Evolutionary conservation across 345 rosid genomes (phyloP).

Genomic region (Rhodamnia argentea): DNA sequence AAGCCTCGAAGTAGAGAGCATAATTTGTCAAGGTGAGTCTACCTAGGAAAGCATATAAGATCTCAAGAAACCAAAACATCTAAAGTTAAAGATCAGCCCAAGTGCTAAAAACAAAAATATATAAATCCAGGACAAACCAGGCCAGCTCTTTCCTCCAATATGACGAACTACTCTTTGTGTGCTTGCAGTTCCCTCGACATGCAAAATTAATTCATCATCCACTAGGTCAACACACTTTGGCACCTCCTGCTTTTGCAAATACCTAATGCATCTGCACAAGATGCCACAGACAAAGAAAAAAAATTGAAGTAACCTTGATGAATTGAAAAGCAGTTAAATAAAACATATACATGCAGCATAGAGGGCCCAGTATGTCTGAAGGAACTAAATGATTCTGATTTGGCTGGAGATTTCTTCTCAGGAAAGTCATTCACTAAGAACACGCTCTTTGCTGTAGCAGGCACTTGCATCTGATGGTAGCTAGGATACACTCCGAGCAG

Average conservation of each 20-base stretch:
- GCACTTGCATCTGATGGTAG: background rate
- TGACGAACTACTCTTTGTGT: conserved; percentile 82
- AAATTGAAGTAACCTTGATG: background rate
- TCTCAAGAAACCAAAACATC: background rate
- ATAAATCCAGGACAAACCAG: conserved; percentile 32
- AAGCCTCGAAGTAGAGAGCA: conserved; percentile 90
- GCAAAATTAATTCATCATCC: conserved; percentile 77
- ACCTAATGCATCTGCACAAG: conserved; percentile 46
- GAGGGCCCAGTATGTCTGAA: background rate
- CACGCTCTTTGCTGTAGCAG: background rate
- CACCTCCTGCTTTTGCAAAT: conserved; percentile 58
- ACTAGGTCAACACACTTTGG: conserved; percentile 69
- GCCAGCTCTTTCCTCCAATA: conserved; percentile 83
- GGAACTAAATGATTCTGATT: background rate
- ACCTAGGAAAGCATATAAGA: conserved; percentile 33
- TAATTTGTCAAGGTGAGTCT: conserved; percentile 85
- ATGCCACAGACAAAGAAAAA: background rate
- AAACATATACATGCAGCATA: background rate
- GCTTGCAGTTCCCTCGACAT: conserved; percentile 82
- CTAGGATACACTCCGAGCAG: background rate
- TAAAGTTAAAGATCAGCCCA: background rate
- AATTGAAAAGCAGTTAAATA: background rate
- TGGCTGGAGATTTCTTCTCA: background rate
- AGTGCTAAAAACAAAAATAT: background rate
- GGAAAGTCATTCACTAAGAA: background rate